Evolutionary conservation across 345 rosid species (phyloP), one percentile per base, ranked within the genome.

Genomic region (Eutrema yunnanense): DNA sequence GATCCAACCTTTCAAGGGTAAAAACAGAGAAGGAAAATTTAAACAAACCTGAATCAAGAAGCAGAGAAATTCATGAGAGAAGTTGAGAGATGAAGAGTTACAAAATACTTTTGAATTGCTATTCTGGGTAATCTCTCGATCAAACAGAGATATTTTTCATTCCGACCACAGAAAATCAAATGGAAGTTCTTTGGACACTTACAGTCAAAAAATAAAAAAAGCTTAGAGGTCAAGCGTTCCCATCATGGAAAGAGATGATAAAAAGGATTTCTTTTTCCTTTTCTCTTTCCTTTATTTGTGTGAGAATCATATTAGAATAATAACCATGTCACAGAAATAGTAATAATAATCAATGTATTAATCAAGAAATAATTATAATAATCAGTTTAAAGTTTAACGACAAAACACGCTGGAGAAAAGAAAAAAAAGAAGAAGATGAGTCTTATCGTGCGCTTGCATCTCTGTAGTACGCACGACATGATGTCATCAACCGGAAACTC

Each of bases 401-500:
- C 79, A 69, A 75, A 69, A 44, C 53, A 44, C 53, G 12, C 19
- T 47, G 41, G 60, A 60, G 60, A 57, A 27, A 47, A 8, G 7
- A 19, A 13, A 46, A 34, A 38, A 52, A 6, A 54, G 14, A 41
- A 38, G 44, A 6, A 54, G 14, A 41, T 33, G 8, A 47, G 47
- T 34, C 34, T 47, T 78, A 82, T 51, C 79, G 75, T 76, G 54
- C 78, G 83, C 80, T 61, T 58, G 19, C 22, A 26, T 62, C 61
- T 69, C 71, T 62, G 29, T 61, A 56, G 64, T 78, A 57, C 78
- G 57, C 75, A 78, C 47, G 62, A 27, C 14, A 12, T 65, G 81
- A 79, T 79, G 83, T 82, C 82, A 81, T 34, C 57, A 62, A 19
- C 70, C 72, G 76, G 61, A 69, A 2, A 33, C 38, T 40, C 72